Base-by-base conservation (phyloP, 805 yeast genomes). In the Candida tallmaniae region DNA sequence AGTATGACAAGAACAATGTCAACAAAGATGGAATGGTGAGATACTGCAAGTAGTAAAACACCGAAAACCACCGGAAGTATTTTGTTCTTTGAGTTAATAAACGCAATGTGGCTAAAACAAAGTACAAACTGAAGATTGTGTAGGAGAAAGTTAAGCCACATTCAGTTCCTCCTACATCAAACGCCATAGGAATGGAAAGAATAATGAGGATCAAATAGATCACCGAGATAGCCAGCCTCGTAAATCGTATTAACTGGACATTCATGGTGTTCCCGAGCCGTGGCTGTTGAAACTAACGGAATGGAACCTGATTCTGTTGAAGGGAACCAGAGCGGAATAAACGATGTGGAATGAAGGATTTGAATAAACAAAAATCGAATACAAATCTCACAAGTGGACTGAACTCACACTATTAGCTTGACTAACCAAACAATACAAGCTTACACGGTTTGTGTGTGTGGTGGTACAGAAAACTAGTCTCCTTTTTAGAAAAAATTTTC, bases 71-170 rank as follows among this genome's bases (percentile, higher is more conserved):
- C 36, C 68, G 51, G 45, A 73, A 66, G 39, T 70, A 66, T 34
- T 56, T 56, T 27, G 62, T 51, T 31, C 60, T 51, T 32, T 65
- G 54, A 23, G 75, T 62, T 27, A 78, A 45, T 20, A 87, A 67
- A 38, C 94, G 70, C 20, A 87, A 50, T 1, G 94, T 78, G 6
- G 96, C 85, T 36, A 86, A 62, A 5, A 74, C 54, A 41, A 85
- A 80, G 58, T 88, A 89, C 34, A 83, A 59, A 27, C 46, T 32
- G 38, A 59, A 55, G 27, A 74, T 64, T 35, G 85, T 74, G 31
- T 90, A 69, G 5, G 95, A 80, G 56, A 79, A 93, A 13, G 94
- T 78, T 40, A 93, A 64, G 1, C 98, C 98, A 59, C 97, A 90
- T 36, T 77, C 71, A 13, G 80, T 72, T 1, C 97, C 97, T 7